Conservation (phyloP, 2,329 filamentous ascomycete species). For the Thielaviopsis musarum region DNA sequence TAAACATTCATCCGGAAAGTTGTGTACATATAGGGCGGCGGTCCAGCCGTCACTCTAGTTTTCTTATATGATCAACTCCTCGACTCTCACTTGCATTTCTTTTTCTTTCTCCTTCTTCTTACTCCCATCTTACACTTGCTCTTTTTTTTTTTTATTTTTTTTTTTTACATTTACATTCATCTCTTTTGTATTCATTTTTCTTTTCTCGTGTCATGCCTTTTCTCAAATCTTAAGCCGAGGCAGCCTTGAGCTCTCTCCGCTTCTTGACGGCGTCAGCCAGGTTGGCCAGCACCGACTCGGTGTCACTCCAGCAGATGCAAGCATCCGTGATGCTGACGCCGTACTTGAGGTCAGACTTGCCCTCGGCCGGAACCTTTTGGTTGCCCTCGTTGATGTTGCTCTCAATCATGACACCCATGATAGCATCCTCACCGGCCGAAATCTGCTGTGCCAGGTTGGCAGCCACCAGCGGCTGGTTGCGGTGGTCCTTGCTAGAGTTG, state of each 20-base stretch:
- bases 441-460: slow-evolving; percentile 71
- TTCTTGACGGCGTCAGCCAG: slow-evolving; percentile 68
- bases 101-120: neutral
- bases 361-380: slow-evolving; percentile 83
- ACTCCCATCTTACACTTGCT: neutral
- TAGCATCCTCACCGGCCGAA: slow-evolving; percentile 60
- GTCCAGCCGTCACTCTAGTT: neutral
- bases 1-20: neutral
- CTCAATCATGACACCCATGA: slow-evolving; percentile 99
- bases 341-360: slow-evolving; percentile 71
- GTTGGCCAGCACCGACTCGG: slow-evolving; percentile 56
- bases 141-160: neutral
- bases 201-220: slow-evolving; percentile 6
- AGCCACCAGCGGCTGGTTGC: slow-evolving; percentile 91
- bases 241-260: slow-evolving; percentile 34
- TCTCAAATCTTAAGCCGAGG: neutral
- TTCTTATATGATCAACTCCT: neutral
- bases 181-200: slow-evolving; percentile 5
- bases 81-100: neutral
- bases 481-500: slow-evolving; percentile 90
- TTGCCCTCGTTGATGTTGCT: slow-evolving; percentile 88
- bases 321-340: slow-evolving; percentile 96
- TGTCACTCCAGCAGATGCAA: slow-evolving; percentile 90
- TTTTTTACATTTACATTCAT: neutral
- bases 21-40: neutral